phyloP scores from a whole-genome alignment of 495 filamentous ascomycete species.

The Cercophora scortea region DNA sequence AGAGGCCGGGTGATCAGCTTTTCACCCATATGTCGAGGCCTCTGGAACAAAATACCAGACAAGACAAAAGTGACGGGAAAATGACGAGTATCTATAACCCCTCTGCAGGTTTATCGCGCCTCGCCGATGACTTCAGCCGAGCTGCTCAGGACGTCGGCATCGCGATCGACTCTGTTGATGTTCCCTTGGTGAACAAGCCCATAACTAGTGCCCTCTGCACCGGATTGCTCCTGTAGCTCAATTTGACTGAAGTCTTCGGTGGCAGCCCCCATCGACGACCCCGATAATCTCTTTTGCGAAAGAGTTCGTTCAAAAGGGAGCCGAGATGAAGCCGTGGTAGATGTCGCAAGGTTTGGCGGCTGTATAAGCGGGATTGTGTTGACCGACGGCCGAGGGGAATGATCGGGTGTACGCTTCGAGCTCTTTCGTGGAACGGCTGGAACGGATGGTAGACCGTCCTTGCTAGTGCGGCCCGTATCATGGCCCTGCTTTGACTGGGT shows the following conservation, averaged over 20 bases:
- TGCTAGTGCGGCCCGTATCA: constrained; percentile 18
- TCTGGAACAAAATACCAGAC: no score
- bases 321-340: constrained; percentile 26
- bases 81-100: no score
- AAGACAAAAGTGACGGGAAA: no score
- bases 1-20: no score
- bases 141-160: constrained; percentile 34
- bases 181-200: constrained; percentile 70
- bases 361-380: constrained; percentile 5
- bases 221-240: constrained; percentile 16
- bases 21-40: no score
- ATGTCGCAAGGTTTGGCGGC: constrained; percentile 3
- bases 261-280: constrained; percentile 34
- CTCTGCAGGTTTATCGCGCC: constrained; percentile 3
- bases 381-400: constrained; percentile 13
- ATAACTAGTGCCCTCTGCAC: constrained; percentile 42
- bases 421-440: constrained; percentile 53
- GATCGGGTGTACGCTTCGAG: constrained; percentile 45
- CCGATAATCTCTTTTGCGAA: constrained; percentile 43
- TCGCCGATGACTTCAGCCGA: constrained; percentile 45
- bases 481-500: background rate
- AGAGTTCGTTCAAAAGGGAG: constrained; percentile 55
- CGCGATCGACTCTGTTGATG: constrained; percentile 46
- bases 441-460: constrained; percentile 24
- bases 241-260: constrained; percentile 36